A percentile compares a stretch with the other conserved stretches of the same genome.
Conservation (phyloP, 176 grass and related monocot genomes). For the Neostapfia colusana region DNA sequence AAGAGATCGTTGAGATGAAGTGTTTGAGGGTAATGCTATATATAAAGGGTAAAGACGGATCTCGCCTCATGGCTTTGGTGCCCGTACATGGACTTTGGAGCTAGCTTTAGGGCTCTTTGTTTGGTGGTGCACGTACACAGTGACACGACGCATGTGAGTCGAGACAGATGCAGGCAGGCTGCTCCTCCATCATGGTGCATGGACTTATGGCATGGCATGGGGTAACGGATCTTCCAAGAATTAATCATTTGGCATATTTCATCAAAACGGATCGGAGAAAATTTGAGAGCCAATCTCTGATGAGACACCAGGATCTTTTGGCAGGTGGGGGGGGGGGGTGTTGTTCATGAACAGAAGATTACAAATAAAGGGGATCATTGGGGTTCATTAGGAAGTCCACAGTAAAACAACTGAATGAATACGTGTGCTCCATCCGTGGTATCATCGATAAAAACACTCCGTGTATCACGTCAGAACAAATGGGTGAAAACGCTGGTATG, state of each 20-base stretch:
- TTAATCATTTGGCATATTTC: slow-evolving; percentile 38
- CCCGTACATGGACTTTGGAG: too few species aligned
- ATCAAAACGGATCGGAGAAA: not conserved
- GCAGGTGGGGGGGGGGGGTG: too few species aligned
- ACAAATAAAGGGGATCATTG: slow-evolving; percentile 45
- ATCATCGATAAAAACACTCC: not conserved
- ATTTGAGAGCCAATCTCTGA: slow-evolving; percentile 1
- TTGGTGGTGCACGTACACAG: slow-evolving; percentile 51
- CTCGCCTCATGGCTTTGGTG: slow-evolving; percentile 5
- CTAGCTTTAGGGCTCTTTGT: not conserved
- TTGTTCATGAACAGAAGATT: not conserved
- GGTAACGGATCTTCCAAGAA: slow-evolving; percentile 35
- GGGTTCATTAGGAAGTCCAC: slow-evolving; percentile 8
- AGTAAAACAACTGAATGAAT: not conserved
- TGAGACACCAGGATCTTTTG: slow-evolving; percentile 40
- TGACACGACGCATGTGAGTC: slow-evolving; percentile 51
- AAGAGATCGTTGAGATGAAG: slow-evolving; percentile 28
- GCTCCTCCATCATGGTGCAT: slow-evolving; percentile 47
- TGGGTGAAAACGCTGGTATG: slow-evolving; percentile 1
- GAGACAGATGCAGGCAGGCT: slow-evolving; percentile 28
- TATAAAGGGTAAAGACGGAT: slow-evolving; percentile 43
- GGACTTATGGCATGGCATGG: slow-evolving; percentile 28
- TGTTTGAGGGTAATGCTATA: slow-evolving; percentile 26
- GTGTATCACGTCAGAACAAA: slow-evolving; percentile 7
- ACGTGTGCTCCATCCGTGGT: not conserved